Percentiles rank a stretch among this genome's conserved stretches.
These are phyloP conservation scores for Apophysomyces ossiformis DNA, from an alignment of 371 early-diverging fungal genomes.

Conservation along the genomic window DNA sequence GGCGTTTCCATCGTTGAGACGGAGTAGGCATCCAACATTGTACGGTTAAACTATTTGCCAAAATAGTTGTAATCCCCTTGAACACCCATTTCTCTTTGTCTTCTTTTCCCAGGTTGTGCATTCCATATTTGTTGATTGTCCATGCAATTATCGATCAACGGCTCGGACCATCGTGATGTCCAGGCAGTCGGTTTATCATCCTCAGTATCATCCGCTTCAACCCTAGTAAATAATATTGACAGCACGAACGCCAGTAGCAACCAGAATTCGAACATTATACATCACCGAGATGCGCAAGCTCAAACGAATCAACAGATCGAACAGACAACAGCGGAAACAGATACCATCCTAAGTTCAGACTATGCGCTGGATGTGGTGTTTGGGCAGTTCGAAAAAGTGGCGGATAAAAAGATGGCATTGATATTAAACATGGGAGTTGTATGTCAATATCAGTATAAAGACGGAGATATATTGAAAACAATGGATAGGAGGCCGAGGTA, in stretches of 20 bases:
- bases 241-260: constrained; percentile 4
- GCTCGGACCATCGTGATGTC: constrained; percentile 7
- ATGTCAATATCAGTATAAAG: constrained; percentile 11
- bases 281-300: not conserved
- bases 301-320: not conserved
- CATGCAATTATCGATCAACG: constrained; percentile 5
- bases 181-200: constrained; percentile 8
- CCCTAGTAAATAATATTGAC: not conserved
- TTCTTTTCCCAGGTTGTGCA: constrained; percentile 4
- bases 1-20: too few relatives aligned
- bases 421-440: constrained; percentile 49
- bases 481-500: constrained; percentile 59
- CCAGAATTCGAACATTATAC: not conserved
- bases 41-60: constrained; percentile 4
- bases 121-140: not conserved
- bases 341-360: constrained; percentile 40
- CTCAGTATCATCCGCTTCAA: constrained; percentile 5
- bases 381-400: constrained; percentile 48
- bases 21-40: not conserved
- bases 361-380: constrained; percentile 54
- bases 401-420: constrained; percentile 47
- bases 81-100: not conserved
- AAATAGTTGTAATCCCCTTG: not conserved
- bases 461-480: not conserved
- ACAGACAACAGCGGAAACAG: not conserved